Percentiles rank a stretch among this genome's conserved stretches.
Evolutionary conservation across 371 early-diverging fungal genomes (phyloP).

Genomic region (Mycotypha africana): DNA sequence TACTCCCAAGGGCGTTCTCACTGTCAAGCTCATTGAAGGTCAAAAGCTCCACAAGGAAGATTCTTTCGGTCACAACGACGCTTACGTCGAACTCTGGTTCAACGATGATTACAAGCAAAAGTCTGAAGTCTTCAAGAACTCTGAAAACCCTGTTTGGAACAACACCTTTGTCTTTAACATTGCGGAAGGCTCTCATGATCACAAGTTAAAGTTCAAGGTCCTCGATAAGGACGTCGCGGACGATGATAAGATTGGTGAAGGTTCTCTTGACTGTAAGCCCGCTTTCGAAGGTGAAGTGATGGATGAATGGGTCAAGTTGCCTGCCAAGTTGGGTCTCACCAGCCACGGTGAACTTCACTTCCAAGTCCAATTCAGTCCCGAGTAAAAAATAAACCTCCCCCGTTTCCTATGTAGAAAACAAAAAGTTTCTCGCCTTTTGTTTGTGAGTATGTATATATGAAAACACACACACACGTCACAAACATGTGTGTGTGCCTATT

Average conservation of each 20-base stretch:
- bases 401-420: too few relatives aligned
- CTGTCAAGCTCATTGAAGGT: conserved; percentile 32
- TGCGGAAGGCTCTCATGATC: conserved; percentile 17
- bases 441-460: neutral
- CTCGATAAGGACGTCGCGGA: conserved; percentile 30
- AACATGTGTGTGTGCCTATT: neutral
- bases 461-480: neutral
- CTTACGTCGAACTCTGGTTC: conserved; percentile 35
- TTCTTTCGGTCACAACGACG: conserved; percentile 27
- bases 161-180: conserved; percentile 38
- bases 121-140: conserved; percentile 15
- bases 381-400: conserved; percentile 6
- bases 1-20: conserved; percentile 26
- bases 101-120: conserved; percentile 38
- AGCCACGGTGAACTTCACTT: conserved; percentile 41
- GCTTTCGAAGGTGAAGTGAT: conserved; percentile 21
- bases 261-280: conserved; percentile 20
- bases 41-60: conserved; percentile 32
- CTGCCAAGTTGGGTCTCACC: conserved; percentile 33
- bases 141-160: conserved; percentile 38
- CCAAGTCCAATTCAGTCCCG: conserved; percentile 19
- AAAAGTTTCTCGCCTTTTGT: too few relatives aligned
- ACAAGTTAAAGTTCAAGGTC: conserved; percentile 32
- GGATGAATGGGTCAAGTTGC: conserved; percentile 34
- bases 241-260: conserved; percentile 30